Evolutionary conservation across 441 rosid genomes (phyloP).

Genomic region (Eruca vesicaria): DNA sequence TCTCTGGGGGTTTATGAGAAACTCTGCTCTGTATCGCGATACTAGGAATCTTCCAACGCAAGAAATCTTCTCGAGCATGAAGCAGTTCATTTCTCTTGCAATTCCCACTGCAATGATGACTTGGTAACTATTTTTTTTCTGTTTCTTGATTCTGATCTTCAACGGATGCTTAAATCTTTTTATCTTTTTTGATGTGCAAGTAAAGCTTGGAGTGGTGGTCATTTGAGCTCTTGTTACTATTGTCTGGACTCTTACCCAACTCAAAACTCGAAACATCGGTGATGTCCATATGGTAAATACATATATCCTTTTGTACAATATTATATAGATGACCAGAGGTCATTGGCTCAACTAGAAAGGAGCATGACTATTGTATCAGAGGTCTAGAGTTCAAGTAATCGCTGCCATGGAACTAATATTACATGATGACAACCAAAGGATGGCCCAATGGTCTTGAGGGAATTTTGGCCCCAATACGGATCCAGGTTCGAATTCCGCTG

Average conservation of each 20-base stretch:
- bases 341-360: neutral
- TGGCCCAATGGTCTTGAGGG: no score
- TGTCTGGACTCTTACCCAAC: slow-evolving; percentile 55
- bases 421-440: no score
- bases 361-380: neutral
- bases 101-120: slow-evolving; percentile 63
- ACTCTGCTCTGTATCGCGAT: slow-evolving; percentile 41
- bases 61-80: slow-evolving; percentile 38
- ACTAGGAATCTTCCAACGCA: slow-evolving; percentile 20
- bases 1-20: slow-evolving; percentile 41
- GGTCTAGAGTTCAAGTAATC: neutral
- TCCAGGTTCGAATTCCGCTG: no score
- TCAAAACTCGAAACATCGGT: slow-evolving; percentile 62
- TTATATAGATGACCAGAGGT: neutral
- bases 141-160: neutral
- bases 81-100: slow-evolving; percentile 43
- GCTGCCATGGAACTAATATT: neutral
- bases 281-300: slow-evolving; percentile 53
- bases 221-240: slow-evolving; percentile 46
- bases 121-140: slow-evolving; percentile 37
- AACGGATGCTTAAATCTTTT: neutral
- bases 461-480: no score
- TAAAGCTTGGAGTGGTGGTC: slow-evolving; percentile 73
- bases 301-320: neutral
- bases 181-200: neutral